Base-by-base conservation (phyloP, 371 early-diverging fungal species). In the Mortierella sp. region DNA sequence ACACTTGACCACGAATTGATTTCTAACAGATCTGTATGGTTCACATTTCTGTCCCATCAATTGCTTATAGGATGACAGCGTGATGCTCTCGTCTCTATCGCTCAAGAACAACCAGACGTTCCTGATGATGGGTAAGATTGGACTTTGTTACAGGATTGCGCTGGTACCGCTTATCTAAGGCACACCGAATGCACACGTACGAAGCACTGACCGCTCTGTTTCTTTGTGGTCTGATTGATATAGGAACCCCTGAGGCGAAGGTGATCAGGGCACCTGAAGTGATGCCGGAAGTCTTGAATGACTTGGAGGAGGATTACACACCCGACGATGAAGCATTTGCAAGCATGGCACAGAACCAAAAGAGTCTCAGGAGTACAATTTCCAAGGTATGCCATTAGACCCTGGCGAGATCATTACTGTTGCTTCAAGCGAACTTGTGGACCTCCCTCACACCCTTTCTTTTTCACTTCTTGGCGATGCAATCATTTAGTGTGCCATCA, bases 61-160 rank as follows among this genome's bases (percentile, higher is more conserved):
- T 55, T 10, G 39, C 26, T 68, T 70, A 13, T 72, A 86, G 73
- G 79, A 80, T 9, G 91, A 92, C 70, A 67, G 67, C 43, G 86
- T 86, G 14, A 82, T 86, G 10, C 78, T 92, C 24, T 73, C 79
- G 3, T 70, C 68, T 0, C 81, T 92, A 45, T 68, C 82, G 3
- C 77, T 91, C 26, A 81, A 73, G 47, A 68, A 77, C 63, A 86
- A 86, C 34, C 88, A 89, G 10, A 85, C 82, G 40, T 88, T 92
- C 50, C 74, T 90, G 68, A 84, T 92, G 80, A 78, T 92, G 84
- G 92, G 90, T 70, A 89, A 79, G 65, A 68, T 70, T 34, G 53
- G 24, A 16, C 48, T n/a, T 31, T 24, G 31, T 9, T 65, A 34
- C 41, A 45, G 26, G 45, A 31, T 24, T 48, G n/a, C n/a, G n/a